These are phyloP conservation scores for Silene noctiflora DNA, from an alignment of 179 eudicot species.

Conservation along the genomic window DNA sequence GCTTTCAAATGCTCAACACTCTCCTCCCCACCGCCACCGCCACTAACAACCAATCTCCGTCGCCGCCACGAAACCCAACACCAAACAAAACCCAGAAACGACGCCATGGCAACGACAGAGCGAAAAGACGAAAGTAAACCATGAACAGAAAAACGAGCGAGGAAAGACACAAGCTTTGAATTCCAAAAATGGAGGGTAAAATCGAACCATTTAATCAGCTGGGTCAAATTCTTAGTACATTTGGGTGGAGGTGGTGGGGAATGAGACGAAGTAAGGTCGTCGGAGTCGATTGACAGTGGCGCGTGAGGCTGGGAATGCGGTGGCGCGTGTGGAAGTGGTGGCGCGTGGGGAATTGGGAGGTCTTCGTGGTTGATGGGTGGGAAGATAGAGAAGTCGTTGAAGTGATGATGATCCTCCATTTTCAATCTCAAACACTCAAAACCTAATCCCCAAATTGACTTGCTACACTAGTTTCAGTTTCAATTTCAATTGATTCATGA, in stretches of 20 bases:
- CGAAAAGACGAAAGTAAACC: conserved; percentile 14
- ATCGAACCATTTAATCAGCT: conserved; percentile 22
- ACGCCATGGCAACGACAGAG: conserved; percentile 16
- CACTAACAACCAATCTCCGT: neutral
- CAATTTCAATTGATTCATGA: neutral
- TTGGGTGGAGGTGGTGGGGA: conserved; percentile 17
- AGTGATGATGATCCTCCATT: conserved; percentile 2
- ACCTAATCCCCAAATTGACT: neutral
- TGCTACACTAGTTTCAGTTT: neutral
- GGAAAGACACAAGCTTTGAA: conserved; percentile 20
- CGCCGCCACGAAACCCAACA: conserved; percentile 29
- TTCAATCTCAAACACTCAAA: neutral
- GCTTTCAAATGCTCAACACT: conserved; percentile 35
- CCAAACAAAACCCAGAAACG: conserved; percentile 29
- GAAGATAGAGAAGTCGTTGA: conserved; percentile 29
- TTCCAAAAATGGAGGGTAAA: conserved; percentile 32
- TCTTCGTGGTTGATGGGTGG: conserved; percentile 52
- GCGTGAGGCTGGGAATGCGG: neutral
- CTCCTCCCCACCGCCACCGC: conserved; percentile 7
- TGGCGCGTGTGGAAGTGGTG: neutral
- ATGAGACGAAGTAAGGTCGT: neutral
- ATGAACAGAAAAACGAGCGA: neutral
- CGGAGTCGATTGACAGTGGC: conserved; percentile 6
- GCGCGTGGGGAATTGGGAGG: conserved; percentile 30
- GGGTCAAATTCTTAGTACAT: conserved; percentile 1